Percentiles rank a stretch among this genome's conserved stretches.
phyloP scores from a whole-genome alignment of 805 yeast genomes.

The Komagataella kurtzmanii region DNA sequence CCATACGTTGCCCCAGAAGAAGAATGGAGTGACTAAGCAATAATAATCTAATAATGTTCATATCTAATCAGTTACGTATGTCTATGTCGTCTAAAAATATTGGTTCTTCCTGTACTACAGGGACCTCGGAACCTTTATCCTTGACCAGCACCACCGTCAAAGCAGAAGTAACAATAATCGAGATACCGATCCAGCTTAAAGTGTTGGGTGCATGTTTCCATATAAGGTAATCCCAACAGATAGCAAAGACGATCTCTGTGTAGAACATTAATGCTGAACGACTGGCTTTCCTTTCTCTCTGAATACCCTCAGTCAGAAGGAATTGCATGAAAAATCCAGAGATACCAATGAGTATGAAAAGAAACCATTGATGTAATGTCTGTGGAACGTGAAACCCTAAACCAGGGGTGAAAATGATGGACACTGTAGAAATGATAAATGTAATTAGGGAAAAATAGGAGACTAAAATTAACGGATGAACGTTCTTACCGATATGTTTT shows the following conservation, averaged over 20 bases:
- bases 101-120: neutral
- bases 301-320: constrained; percentile 69
- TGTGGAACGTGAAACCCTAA: constrained; percentile 48
- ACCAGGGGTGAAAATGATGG: constrained; percentile 43
- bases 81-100: neutral
- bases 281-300: constrained; percentile 58
- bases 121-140: constrained; percentile 13
- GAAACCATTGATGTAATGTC: constrained; percentile 49
- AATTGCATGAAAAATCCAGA: constrained; percentile 80
- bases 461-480: constrained; percentile 73
- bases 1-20: constrained; percentile 45
- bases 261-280: constrained; percentile 66
- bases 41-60: neutral
- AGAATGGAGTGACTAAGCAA: constrained; percentile 6
- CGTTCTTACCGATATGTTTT: constrained; percentile 61
- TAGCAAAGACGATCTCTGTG: constrained; percentile 66
- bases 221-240: constrained; percentile 57
- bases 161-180: constrained; percentile 56
- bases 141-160: constrained; percentile 41
- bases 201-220: constrained; percentile 66
- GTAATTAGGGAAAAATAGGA: constrained; percentile 59
- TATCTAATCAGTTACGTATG: neutral
- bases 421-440: constrained; percentile 36
- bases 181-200: constrained; percentile 57
- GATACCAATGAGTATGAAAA: constrained; percentile 49